Evolutionary conservation across 2,329 filamentous ascomycete genomes (phyloP).

Genomic region (Alternaria solani): DNA sequence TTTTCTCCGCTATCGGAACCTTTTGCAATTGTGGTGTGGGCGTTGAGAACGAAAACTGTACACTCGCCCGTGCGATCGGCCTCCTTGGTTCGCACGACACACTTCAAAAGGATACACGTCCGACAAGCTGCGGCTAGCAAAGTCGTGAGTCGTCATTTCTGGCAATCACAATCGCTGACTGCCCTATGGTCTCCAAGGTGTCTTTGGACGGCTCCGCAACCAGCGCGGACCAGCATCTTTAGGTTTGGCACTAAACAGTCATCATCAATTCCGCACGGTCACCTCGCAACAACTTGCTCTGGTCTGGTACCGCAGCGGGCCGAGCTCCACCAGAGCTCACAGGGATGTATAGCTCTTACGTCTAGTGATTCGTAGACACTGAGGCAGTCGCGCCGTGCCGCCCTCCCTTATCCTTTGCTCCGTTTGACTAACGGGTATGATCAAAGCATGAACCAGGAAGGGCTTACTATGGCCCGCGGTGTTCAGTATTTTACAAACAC

Average conservation of each 20-base stretch:
- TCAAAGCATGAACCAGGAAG: conserved; percentile 9
- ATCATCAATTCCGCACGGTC: conserved; percentile 16
- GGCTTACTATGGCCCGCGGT: conserved; percentile 6
- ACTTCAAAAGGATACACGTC: conserved; percentile 23
- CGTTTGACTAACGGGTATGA: conserved; percentile 8
- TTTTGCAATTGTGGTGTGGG: background rate
- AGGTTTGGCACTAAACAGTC: conserved; percentile 10
- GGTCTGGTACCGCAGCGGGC: conserved; percentile 27
- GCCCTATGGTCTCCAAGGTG: conserved; percentile 8
- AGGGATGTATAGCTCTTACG: conserved; percentile 14
- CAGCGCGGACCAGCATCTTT: conserved; percentile 3
- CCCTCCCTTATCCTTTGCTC: conserved; percentile 26
- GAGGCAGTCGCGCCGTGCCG: conserved; percentile 41
- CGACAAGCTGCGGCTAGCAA: conserved; percentile 12
- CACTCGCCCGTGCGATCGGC: conserved; percentile 3
- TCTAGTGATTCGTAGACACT: conserved; percentile 37
- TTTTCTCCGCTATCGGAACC: background rate
- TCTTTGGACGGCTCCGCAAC: conserved; percentile 11
- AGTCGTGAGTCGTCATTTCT: conserved; percentile 2
- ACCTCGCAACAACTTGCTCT: conserved; percentile 19
- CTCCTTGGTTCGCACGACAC: conserved; percentile 17
- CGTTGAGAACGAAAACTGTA: background rate
- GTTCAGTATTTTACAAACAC: background rate
- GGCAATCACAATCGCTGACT: background rate
- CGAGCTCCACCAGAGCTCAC: conserved; percentile 34